Evolutionary conservation across 345 rosid species (phyloP).

Genomic region (Aquilaria sinensis): DNA sequence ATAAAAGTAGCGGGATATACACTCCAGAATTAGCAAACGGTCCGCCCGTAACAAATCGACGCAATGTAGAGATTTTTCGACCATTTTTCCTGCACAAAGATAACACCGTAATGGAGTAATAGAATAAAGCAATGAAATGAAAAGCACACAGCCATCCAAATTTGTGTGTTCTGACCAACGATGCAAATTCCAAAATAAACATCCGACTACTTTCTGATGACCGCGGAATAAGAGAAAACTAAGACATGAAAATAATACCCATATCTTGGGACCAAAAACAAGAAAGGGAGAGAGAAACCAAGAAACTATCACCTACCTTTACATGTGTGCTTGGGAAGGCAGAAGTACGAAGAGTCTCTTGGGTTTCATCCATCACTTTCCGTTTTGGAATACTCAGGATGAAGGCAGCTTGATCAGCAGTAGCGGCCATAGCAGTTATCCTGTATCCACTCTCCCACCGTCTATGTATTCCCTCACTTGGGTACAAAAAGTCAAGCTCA

Average conservation of each 20-base stretch:
- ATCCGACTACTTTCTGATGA: too few relatives aligned
- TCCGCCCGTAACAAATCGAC: slow-evolving; percentile 63
- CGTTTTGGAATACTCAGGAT: slow-evolving; percentile 84
- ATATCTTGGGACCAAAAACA: too few relatives aligned
- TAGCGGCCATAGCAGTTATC: slow-evolving; percentile 92
- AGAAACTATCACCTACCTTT: slow-evolving; percentile 40
- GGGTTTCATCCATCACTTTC: slow-evolving; percentile 84
- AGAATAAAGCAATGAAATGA: too few relatives aligned
- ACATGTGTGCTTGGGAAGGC: slow-evolving; percentile 97
- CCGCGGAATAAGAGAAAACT: too few relatives aligned
- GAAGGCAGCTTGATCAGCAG: slow-evolving; percentile 89
- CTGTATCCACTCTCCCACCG: slow-evolving; percentile 93
- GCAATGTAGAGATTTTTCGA: slow-evolving; percentile 63
- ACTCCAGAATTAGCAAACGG: slow-evolving; percentile 41
- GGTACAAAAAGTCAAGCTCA: slow-evolving; percentile 92
- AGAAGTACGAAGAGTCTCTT: slow-evolving; percentile 92
- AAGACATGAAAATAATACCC: too few relatives aligned
- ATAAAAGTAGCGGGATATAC: neutral
- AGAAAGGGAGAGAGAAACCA: neutral
- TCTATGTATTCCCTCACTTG: slow-evolving; percentile 91
- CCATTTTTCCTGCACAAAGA: slow-evolving; percentile 58
- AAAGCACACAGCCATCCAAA: too few relatives aligned
- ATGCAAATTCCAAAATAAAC: too few relatives aligned
- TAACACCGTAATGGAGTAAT: neutral
- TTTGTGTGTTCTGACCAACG: too few relatives aligned